These are phyloP conservation scores for Phytophthora megakarya DNA, from an alignment of 352 stramenopile species.

Conservation along the genomic window DNA sequence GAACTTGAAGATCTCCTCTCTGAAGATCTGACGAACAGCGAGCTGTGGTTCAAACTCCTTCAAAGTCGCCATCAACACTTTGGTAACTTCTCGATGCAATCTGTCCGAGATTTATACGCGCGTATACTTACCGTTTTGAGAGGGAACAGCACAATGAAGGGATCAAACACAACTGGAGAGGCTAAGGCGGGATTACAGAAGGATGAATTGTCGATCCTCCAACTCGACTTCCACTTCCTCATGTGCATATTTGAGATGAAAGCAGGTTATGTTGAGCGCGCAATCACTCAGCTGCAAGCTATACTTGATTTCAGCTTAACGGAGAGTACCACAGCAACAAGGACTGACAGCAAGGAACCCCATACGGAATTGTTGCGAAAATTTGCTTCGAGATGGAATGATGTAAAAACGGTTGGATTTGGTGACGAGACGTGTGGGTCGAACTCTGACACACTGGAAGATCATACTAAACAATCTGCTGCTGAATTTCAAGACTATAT, in stretches of 20 bases:
- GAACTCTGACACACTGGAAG: not conserved
- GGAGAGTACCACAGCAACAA: not conserved
- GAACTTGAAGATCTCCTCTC: conserved; percentile 63
- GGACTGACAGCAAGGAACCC: not conserved
- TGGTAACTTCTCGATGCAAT: conserved; percentile 68
- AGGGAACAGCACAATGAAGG: conserved; percentile 23
- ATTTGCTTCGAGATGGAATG: conserved; percentile 47
- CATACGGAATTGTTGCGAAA: conserved; percentile 33
- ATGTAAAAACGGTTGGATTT: conserved; percentile 22
- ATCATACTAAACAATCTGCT: conserved; percentile 11
- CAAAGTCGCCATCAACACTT: conserved; percentile 64
- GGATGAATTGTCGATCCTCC: conserved; percentile 20
- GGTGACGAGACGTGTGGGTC: conserved; percentile 25
- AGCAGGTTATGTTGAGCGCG: conserved; percentile 63
- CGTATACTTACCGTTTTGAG: conserved; percentile 60
- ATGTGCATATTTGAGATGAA: conserved; percentile 63
- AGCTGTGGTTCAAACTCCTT: conserved; percentile 68
- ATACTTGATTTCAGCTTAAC: conserved; percentile 58
- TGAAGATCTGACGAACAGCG: conserved; percentile 47
- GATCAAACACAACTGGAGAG: not conserved
- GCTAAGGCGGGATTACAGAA: not conserved
- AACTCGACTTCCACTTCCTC: conserved; percentile 56
- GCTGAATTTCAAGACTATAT: conserved; percentile 31
- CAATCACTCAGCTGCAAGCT: conserved; percentile 70
- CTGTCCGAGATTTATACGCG: conserved; percentile 72